Percentiles rank a stretch among this genome's conserved stretches.
phyloP scores from a whole-genome alignment of 73 alveolate species.

The Paramecium octaurelia region DNA sequence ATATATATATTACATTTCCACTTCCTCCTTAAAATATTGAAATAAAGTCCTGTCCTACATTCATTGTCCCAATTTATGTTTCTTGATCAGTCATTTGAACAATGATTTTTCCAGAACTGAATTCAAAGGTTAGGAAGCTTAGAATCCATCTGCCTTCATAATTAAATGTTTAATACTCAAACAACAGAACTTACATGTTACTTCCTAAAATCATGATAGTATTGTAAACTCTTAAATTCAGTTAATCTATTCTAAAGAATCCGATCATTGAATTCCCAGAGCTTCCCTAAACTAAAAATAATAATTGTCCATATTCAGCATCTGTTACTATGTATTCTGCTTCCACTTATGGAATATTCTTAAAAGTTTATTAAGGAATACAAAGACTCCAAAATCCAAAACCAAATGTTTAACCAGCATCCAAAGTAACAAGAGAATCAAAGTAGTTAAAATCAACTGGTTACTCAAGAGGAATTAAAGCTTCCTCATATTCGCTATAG shows the following conservation, averaged over 20 bases:
- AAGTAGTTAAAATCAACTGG: neutral
- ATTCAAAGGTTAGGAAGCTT: neutral
- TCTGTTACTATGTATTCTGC: neutral
- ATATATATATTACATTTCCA: neutral
- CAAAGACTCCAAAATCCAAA: neutral
- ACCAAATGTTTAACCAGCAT: neutral
- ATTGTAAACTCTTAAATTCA: neutral
- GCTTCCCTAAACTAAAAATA: neutral
- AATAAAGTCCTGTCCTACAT: neutral
- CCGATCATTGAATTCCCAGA: neutral
- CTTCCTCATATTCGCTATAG: neutral
- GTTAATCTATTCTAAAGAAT: neutral
- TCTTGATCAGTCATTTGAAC: neutral
- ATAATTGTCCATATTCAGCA: neutral
- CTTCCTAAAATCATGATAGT: neutral
- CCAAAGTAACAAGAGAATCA: neutral
- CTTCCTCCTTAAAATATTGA: neutral
- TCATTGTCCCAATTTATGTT: neutral
- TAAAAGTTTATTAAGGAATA: neutral
- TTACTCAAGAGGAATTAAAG: neutral
- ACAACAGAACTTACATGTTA: neutral
- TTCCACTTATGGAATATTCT: neutral
- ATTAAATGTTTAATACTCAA: neutral
- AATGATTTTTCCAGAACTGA: neutral
- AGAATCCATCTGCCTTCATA: neutral